Percentiles rank a stretch among this genome's conserved stretches.
phyloP scores from a whole-genome alignment of 2,329 filamentous ascomycete genomes.

The Cucurbitaria berberidis region DNA sequence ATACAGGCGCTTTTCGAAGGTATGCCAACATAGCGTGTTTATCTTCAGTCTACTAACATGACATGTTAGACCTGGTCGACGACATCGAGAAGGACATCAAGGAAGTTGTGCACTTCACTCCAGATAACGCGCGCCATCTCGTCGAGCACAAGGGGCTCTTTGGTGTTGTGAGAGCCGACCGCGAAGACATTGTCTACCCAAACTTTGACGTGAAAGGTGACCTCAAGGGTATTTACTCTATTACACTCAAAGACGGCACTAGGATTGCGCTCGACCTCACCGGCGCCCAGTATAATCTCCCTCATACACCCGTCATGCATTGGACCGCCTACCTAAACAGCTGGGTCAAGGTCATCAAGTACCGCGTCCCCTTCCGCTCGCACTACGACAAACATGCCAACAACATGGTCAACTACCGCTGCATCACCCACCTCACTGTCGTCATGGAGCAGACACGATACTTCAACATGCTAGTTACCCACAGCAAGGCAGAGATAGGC shows the following conservation, averaged over 20 bases:
- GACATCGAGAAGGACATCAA: constrained; percentile 20
- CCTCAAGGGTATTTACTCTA: constrained; percentile 18
- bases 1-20: constrained; percentile 18
- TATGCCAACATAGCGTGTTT: background rate
- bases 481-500: constrained; percentile 6
- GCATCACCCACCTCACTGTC: constrained; percentile 13
- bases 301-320: constrained; percentile 9
- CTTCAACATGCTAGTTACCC: constrained; percentile 11
- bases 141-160: constrained; percentile 9
- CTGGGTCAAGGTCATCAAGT: constrained; percentile 9
- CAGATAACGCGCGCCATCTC: background rate
- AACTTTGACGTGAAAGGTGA: constrained; percentile 11
- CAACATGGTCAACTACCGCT: constrained; percentile 9
- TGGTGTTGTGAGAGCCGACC: background rate
- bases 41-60: background rate
- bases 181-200: constrained; percentile 13
- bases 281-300: constrained; percentile 13
- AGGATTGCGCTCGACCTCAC: constrained; percentile 20
- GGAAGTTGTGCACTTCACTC: constrained; percentile 18
- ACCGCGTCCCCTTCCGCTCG: constrained; percentile 15
- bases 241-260: constrained; percentile 18
- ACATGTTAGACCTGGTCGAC: constrained; percentile 16
- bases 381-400: constrained; percentile 12
- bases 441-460: constrained; percentile 8
- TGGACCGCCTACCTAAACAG: constrained; percentile 15